Evolutionary conservation across 352 stramenopile genomes (phyloP).

Genomic region (Pythium rishiriense): DNA sequence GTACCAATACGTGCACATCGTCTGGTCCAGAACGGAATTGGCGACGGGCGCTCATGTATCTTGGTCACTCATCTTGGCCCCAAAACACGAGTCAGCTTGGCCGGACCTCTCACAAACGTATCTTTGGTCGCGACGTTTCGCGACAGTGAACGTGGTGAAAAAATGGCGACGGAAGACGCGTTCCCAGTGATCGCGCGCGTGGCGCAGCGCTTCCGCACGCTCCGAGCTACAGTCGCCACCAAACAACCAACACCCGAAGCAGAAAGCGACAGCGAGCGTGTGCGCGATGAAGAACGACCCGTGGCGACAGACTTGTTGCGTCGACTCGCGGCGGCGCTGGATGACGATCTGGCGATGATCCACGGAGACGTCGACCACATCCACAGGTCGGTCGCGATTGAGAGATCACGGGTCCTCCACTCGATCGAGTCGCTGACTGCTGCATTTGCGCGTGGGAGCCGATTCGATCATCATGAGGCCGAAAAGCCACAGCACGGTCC

Average conservation of each 20-base stretch:
- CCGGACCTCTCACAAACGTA: too few species aligned
- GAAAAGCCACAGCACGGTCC: neutral
- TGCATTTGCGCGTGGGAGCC: neutral
- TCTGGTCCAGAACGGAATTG: too few species aligned
- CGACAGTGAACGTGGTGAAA: neutral
- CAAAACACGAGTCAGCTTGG: neutral
- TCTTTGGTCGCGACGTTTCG: neutral
- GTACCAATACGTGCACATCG: too few species aligned
- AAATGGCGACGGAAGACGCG: neutral
- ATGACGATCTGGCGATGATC: slow-evolving; percentile 10
- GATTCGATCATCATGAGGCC: neutral
- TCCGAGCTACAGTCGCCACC: neutral
- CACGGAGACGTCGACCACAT: slow-evolving; percentile 13
- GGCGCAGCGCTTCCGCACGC: slow-evolving; percentile 13
- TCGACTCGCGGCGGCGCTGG: neutral
- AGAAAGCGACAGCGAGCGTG: neutral
- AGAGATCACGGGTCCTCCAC: neutral
- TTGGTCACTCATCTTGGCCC: neutral
- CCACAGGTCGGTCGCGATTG: neutral
- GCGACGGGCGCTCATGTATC: too few species aligned
- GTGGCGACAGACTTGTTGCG: neutral
- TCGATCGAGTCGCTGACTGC: slow-evolving; percentile 20
- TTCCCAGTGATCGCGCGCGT: slow-evolving; percentile 26
- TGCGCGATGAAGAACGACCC: neutral
- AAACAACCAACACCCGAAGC: neutral